A percentile compares a stretch with the other conserved stretches of the same genome.
phyloP scores from a whole-genome alignment of 495 filamentous ascomycete genomes.

The Penicillium antarcticum region DNA sequence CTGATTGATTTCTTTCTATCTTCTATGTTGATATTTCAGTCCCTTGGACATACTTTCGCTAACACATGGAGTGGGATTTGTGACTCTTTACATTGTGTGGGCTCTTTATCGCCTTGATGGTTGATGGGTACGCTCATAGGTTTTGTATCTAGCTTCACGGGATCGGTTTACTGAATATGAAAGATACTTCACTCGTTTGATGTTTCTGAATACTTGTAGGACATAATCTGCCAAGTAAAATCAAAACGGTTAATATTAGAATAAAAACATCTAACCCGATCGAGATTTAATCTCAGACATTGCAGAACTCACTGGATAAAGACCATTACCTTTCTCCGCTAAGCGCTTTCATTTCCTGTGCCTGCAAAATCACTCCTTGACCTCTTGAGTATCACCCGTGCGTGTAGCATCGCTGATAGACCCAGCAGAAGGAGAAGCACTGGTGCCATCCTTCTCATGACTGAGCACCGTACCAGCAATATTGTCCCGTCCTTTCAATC shows the following conservation, averaged over 20 bases:
- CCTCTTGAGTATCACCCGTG: neutral
- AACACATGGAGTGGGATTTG: neutral
- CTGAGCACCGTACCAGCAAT: neutral
- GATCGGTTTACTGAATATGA: too few relatives aligned
- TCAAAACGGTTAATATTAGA: too few relatives aligned
- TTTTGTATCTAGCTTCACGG: neutral
- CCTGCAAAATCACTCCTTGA: neutral
- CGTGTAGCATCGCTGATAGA: conserved; percentile 10
- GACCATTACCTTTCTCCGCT: too few relatives aligned
- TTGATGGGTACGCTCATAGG: neutral
- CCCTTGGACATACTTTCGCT: neutral
- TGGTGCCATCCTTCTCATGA: neutral
- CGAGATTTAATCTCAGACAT: too few relatives aligned
- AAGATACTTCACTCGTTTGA: too few relatives aligned
- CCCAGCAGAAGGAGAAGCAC: conserved; percentile 6
- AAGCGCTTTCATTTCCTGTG: neutral
- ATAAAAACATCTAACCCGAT: too few relatives aligned
- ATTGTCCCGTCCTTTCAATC: neutral
- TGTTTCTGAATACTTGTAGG: too few relatives aligned
- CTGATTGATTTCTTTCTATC: neutral
- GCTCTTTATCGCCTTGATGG: conserved; percentile 2
- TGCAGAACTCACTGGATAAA: too few relatives aligned
- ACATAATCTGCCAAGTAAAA: too few relatives aligned
- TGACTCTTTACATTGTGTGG: neutral
- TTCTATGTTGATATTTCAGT: neutral